Percentiles rank a stretch among this genome's conserved stretches.
Conservation (phyloP, 495 filamentous ascomycete genomes). For the Lophiotrema nucula region DNA sequence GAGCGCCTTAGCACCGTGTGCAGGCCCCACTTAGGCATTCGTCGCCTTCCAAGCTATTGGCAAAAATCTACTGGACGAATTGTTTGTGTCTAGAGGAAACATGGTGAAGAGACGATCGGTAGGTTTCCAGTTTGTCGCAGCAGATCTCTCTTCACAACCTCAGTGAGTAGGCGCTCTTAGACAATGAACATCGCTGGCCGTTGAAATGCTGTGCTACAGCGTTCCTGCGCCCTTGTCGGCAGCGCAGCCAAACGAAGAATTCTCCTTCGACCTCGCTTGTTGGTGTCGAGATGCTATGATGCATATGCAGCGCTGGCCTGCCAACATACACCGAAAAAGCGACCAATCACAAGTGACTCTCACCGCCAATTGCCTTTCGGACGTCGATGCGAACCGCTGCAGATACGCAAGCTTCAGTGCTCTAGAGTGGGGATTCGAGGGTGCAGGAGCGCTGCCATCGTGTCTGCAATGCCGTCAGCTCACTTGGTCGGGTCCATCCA, state of each 20-base stretch:
- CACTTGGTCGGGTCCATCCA: conserved; percentile 11
- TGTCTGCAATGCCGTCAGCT: conserved; percentile 10
- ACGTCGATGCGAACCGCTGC: conserved; percentile 33
- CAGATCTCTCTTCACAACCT: too few relatives aligned
- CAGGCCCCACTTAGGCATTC: too few relatives aligned
- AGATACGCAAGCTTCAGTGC: neutral
- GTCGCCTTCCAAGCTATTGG: too few relatives aligned
- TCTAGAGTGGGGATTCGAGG: conserved; percentile 10
- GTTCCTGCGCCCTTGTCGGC: conserved; percentile 14
- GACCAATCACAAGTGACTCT: conserved; percentile 19
- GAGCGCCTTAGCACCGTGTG: too few relatives aligned
- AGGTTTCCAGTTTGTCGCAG: too few relatives aligned
- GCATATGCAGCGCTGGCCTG: conserved; percentile 9
- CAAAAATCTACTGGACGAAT: too few relatives aligned
- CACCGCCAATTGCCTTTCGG: conserved; percentile 36
- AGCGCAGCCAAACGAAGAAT: conserved; percentile 4
- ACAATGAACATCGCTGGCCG: too few relatives aligned
- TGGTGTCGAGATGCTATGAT: conserved; percentile 9
- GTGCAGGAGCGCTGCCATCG: neutral
- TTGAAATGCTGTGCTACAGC: conserved; percentile 12
- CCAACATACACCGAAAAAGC: conserved; percentile 1
- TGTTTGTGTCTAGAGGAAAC: too few relatives aligned
- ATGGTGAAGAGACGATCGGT: too few relatives aligned
- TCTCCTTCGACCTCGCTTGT: neutral
- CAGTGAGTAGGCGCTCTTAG: too few relatives aligned